Percentiles rank a stretch among this genome's conserved stretches.
Conservation (phyloP, 1,139 yeast species). For the Candida sp. region DNA sequence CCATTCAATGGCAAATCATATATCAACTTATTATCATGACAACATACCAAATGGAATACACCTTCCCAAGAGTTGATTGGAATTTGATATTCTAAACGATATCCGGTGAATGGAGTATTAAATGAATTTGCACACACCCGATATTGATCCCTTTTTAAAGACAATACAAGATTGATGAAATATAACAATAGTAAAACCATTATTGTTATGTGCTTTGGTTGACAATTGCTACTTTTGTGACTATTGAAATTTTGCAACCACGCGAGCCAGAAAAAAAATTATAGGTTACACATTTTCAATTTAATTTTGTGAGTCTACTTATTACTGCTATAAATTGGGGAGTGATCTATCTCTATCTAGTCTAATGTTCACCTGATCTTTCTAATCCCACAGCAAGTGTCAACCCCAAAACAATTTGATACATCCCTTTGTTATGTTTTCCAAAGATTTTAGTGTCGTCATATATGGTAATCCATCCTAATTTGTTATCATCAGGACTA, state of each 20-base stretch:
- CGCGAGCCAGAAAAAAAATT: not conserved
- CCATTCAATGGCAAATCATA: constrained; percentile 21
- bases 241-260: too few species aligned
- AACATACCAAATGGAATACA: constrained; percentile 23
- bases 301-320: not conserved
- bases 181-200: not conserved
- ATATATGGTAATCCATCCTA: constrained; percentile 64
- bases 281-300: not conserved
- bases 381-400: constrained; percentile 56
- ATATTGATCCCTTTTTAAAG: not conserved
- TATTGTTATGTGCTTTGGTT: not conserved
- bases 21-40: constrained; percentile 27
- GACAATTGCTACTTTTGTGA: too few species aligned
- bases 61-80: constrained; percentile 10
- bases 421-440: constrained; percentile 35
- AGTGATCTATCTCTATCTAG: not conserved
- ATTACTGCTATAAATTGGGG: not conserved
- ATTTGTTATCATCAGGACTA: constrained; percentile 53
- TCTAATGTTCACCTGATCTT: constrained; percentile 6
- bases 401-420: constrained; percentile 52
- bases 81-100: constrained; percentile 26
- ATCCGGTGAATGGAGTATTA: constrained; percentile 28
- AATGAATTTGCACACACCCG: not conserved
- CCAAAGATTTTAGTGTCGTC: constrained; percentile 35
- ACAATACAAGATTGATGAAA: not conserved